phyloP scores from a whole-genome alignment of 129 eudicot genomes.

The Pittosporum tobira region DNA sequence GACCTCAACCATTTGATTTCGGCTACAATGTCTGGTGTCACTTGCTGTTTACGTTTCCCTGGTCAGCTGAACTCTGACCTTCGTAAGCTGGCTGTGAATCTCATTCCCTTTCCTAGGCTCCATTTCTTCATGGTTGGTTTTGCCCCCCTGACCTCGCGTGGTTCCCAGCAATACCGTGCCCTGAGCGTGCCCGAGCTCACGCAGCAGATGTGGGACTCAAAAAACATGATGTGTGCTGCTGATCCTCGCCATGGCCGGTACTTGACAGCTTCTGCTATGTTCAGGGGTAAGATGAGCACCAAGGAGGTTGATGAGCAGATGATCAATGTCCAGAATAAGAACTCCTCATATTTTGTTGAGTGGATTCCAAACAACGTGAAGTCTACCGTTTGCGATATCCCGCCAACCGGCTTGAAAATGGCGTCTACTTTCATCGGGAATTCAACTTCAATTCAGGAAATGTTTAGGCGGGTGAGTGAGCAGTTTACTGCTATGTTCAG shows the following conservation, averaged over 20 bases:
- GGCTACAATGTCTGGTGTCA: slow-evolving; percentile 55
- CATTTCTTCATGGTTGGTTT: slow-evolving; percentile 59
- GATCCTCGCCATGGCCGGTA: slow-evolving; percentile 73
- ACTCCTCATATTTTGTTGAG: slow-evolving; percentile 46
- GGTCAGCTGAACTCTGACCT: slow-evolving; percentile 54
- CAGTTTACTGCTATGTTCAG: slow-evolving; percentile 58
- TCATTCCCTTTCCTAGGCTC: slow-evolving; percentile 46
- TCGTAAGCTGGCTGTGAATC: slow-evolving; percentile 44
- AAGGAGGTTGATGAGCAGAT: slow-evolving; percentile 70
- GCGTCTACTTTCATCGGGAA: slow-evolving; percentile 47
- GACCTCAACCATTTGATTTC: slow-evolving; percentile 52
- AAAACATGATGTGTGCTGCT: slow-evolving; percentile 83
- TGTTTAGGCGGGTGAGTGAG: slow-evolving; percentile 65
- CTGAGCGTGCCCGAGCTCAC: slow-evolving; percentile 64
- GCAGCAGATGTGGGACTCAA: slow-evolving; percentile 80
- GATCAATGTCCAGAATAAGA: slow-evolving; percentile 52
- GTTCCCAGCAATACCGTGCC: slow-evolving; percentile 53
- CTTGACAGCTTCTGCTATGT: slow-evolving; percentile 67
- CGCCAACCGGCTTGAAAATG: slow-evolving; percentile 41
- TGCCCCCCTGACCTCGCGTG: slow-evolving; percentile 55
- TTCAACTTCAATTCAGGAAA: slow-evolving; percentile 59
- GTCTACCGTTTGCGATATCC: slow-evolving; percentile 48
- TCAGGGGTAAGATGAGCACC: slow-evolving; percentile 74
- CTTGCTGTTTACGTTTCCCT: slow-evolving; percentile 52
- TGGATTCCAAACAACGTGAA: slow-evolving; percentile 57